Base-by-base conservation (phyloP, 257 asterid species). In the Solanum tarijense region DNA sequence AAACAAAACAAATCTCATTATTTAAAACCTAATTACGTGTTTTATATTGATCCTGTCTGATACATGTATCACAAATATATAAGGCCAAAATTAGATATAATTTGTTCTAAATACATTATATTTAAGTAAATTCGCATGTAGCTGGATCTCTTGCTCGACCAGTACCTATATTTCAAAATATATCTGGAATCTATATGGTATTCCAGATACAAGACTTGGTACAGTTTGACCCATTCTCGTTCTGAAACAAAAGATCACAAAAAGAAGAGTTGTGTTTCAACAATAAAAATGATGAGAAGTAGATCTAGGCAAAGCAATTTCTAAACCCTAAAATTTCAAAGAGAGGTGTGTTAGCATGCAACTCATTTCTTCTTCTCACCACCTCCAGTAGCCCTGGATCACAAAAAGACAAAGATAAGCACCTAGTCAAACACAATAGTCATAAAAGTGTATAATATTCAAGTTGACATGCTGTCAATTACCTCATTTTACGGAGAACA, bases 401-500 rank as follows among this genome's bases (percentile, higher is more conserved):
- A 76, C 84, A 34, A 32, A 39, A n/a, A 32, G 81, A 65, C 9
- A 39, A 39, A 13, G 62, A 78, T 41, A 41, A 78, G 52, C 52
- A 71, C 48, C 18, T 32, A 20, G 31, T 43, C 69, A 13, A 9
- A 62, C 35, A 31, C 20, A 32, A 8, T 12, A 1, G 55, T 12
- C 6, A 16, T 23, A 68, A 12, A 58, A 27, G 46, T 7, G 9
- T 8, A 20, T 16, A 12, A 43, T 5, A 66, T 86, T 9, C 62
- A 14, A 69, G 29, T 86, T 52, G 66, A 23, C 6, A 32, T 12
- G 62, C 31, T 1, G 32, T 7, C 25, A 29, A 43, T 43, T 88
- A 91, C 94, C 93, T 92, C 93, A 89, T 90, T 90, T 91, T 92
- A 8, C 93, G 93, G 31, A 92, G 92, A 85, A 90, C 93, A 36